phyloP scores from a whole-genome alignment of 345 rosid genomes.

The Kernera saxatilis region DNA sequence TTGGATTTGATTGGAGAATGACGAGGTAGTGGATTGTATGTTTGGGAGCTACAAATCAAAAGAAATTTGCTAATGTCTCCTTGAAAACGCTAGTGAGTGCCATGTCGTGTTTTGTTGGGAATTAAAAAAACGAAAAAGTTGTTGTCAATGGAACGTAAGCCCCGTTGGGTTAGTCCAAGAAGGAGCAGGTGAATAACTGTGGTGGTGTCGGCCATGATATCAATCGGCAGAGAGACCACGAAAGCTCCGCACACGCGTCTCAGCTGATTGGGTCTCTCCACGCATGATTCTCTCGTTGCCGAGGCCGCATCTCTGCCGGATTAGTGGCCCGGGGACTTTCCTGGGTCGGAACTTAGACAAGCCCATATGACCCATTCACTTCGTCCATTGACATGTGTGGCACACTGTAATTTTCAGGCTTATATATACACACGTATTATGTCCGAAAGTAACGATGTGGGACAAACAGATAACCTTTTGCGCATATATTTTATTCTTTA shows the following conservation, averaged over 20 bases:
- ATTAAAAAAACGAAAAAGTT: not conserved
- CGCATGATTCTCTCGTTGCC: conserved; percentile 9
- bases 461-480: not conserved
- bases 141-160: conserved; percentile 19
- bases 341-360: conserved; percentile 9
- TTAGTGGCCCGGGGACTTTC: conserved; percentile 26
- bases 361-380: not conserved
- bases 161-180: conserved; percentile 4
- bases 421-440: no score
- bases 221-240: conserved; percentile 7
- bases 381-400: conserved; percentile 9
- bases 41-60: no score
- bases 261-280: not conserved
- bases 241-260: conserved; percentile 25
- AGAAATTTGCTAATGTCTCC: no score
- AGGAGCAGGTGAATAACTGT: conserved; percentile 20
- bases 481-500: not conserved
- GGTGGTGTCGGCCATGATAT: conserved; percentile 22
- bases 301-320: conserved; percentile 29
- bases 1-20: no score
- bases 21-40: no score
- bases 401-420: no score
- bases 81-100: no score
- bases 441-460: no score
- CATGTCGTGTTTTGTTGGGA: no score